These are phyloP conservation scores for Apiospora rasikravindrae DNA, from an alignment of 2,329 filamentous ascomycete species.

Conservation along the genomic window DNA sequence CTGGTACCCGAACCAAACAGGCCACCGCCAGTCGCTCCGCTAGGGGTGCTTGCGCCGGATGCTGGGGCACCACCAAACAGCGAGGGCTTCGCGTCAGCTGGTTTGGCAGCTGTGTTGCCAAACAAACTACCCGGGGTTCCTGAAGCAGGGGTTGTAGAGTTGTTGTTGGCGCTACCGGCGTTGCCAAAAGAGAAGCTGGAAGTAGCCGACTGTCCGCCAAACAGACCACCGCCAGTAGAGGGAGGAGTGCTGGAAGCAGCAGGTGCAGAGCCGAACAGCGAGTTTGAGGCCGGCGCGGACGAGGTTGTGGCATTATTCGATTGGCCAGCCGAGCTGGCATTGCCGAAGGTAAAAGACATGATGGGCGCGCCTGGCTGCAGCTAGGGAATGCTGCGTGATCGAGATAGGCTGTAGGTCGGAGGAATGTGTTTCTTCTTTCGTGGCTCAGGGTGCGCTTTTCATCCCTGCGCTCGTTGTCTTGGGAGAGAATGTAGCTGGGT, in stretches of 20 bases:
- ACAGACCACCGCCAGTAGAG: slow-evolving; percentile 33
- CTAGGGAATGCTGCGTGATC: slow-evolving; percentile 23
- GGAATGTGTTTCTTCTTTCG: slow-evolving; percentile 19
- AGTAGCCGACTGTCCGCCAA: slow-evolving; percentile 36
- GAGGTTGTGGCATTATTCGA: slow-evolving; percentile 44
- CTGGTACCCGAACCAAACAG: slow-evolving; percentile 33
- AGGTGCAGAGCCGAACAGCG: slow-evolving; percentile 46
- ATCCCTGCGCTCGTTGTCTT: slow-evolving; percentile 16
- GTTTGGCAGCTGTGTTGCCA: slow-evolving; percentile 38
- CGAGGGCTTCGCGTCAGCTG: slow-evolving; percentile 36
- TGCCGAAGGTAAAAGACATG: slow-evolving; percentile 44
- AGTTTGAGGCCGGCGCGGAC: slow-evolving; percentile 45
- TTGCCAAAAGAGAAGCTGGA: slow-evolving; percentile 50
- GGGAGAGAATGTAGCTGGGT: background rate
- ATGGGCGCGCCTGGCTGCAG: slow-evolving; percentile 25
- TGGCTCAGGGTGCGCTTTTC: slow-evolving; percentile 5
- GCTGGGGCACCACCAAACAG: slow-evolving; percentile 37
- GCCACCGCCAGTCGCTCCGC: slow-evolving; percentile 27
- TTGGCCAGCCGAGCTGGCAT: slow-evolving; percentile 35
- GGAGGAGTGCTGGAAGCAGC: slow-evolving; percentile 28
- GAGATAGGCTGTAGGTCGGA: slow-evolving; percentile 12
- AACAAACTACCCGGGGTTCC: slow-evolving; percentile 38
- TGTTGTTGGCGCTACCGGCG: slow-evolving; percentile 28
- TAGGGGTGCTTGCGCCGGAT: slow-evolving; percentile 35
- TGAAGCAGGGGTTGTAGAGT: slow-evolving; percentile 29